A percentile compares a stretch with the other conserved stretches of the same genome.
phyloP scores from a whole-genome alignment of 305 asterid genomes.

The Fraxinus sp. region DNA sequence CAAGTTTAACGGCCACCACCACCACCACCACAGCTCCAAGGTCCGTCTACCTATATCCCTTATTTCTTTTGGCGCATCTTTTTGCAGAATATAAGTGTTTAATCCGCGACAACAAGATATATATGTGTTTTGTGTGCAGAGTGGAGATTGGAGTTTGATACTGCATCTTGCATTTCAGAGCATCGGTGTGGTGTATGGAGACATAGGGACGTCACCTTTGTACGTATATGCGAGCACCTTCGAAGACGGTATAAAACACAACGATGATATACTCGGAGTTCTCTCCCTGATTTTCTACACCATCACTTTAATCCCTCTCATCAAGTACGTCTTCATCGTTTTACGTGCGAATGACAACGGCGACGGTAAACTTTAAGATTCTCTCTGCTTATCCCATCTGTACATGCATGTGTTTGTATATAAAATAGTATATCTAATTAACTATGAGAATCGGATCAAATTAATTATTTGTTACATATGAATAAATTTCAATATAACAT shows the following conservation, averaged over 20 bases:
- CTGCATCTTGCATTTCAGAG: constrained; percentile 64
- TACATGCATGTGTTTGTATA: neutral
- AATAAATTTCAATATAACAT: neutral
- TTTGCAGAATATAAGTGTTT: neutral
- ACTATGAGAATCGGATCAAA: neutral
- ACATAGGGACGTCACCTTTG: constrained; percentile 72
- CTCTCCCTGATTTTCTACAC: constrained; percentile 60
- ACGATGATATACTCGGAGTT: constrained; percentile 59
- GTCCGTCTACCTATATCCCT: constrained; percentile 12
- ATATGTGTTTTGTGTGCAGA: neutral
- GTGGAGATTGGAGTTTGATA: constrained; percentile 34
- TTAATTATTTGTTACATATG: no score
- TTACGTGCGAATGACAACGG: constrained; percentile 69
- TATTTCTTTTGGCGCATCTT: neutral
- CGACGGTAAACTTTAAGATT: constrained; percentile 42
- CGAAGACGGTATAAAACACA: constrained; percentile 39
- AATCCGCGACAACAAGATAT: no score
- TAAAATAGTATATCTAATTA: neutral
- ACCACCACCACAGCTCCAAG: constrained; percentile 15
- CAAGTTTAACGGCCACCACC: neutral
- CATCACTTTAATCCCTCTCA: constrained; percentile 49
- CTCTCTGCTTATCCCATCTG: neutral
- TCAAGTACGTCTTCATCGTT: constrained; percentile 63
- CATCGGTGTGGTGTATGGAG: constrained; percentile 73
- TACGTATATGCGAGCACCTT: constrained; percentile 56